phyloP scores from a whole-genome alignment of 2,329 filamentous ascomycete species.

The Hymenoscyphus albidus region DNA sequence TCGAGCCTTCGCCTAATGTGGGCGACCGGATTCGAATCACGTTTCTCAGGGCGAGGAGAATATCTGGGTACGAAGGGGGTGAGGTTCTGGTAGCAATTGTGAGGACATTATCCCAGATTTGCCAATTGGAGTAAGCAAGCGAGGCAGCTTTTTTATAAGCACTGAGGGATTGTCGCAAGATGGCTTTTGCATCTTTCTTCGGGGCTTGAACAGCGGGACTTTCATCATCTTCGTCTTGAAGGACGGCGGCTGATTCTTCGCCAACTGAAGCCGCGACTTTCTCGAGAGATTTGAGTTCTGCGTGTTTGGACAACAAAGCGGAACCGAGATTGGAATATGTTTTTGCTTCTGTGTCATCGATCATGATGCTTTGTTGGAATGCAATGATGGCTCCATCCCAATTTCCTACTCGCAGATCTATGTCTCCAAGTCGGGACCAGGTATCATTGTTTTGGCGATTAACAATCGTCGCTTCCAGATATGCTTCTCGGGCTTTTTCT shows the following conservation, averaged over 20 bases:
- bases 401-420: slow-evolving; percentile 70
- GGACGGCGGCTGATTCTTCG: slow-evolving; percentile 27
- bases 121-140: slow-evolving; percentile 79
- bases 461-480: slow-evolving; percentile 69
- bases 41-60: slow-evolving; percentile 69
- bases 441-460: slow-evolving; percentile 78
- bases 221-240: slow-evolving; percentile 32
- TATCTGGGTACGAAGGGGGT: slow-evolving; percentile 71
- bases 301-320: slow-evolving; percentile 68
- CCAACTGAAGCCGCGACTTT: slow-evolving; percentile 21
- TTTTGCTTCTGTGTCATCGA: slow-evolving; percentile 84
- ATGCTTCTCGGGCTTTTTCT: slow-evolving; percentile 69
- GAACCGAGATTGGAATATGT: slow-evolving; percentile 94
- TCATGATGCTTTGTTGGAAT: slow-evolving; percentile 76
- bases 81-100: slow-evolving; percentile 75
- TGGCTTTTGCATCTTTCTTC: slow-evolving; percentile 34
- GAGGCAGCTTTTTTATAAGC: slow-evolving; percentile 85
- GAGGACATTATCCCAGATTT: slow-evolving; percentile 96
- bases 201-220: slow-evolving; percentile 29
- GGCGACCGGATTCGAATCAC: slow-evolving; percentile 69
- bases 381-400: slow-evolving; percentile 79
- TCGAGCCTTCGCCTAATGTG: slow-evolving; percentile 66
- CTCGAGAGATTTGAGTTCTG: slow-evolving; percentile 43
- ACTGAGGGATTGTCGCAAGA: slow-evolving; percentile 70
- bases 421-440: slow-evolving; percentile 90